phyloP scores from a whole-genome alignment of 2,329 filamentous ascomycete species.

The Parafenestella ontariensis region DNA sequence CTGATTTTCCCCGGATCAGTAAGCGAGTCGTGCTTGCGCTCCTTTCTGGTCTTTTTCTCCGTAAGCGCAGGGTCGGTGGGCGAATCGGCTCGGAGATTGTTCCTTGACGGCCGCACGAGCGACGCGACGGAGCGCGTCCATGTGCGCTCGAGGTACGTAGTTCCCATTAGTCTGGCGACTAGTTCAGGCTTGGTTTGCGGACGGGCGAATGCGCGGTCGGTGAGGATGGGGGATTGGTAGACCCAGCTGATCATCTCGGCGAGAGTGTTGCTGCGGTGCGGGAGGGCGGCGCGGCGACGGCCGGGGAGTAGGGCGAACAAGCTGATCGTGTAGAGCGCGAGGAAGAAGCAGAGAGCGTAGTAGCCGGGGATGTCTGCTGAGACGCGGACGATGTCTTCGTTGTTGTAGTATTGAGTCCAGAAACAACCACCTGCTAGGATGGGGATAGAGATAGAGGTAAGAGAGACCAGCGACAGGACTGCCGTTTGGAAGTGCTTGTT shows the following conservation, averaged over 20 bases:
- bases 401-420: conserved; percentile 70
- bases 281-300: conserved; percentile 69
- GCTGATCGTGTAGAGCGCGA: conserved; percentile 72
- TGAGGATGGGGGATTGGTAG: conserved; percentile 72
- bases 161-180: conserved; percentile 69
- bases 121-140: conserved; percentile 36
- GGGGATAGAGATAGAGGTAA: conserved; percentile 68
- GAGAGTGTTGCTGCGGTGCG: conserved; percentile 74
- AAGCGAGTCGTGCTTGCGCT: conserved; percentile 37
- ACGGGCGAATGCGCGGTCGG: conserved; percentile 75
- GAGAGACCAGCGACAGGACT: conserved; percentile 64
- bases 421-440: conserved; percentile 74
- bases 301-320: conserved; percentile 65
- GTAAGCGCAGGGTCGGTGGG: conserved; percentile 25
- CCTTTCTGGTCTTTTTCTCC: conserved; percentile 22
- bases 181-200: conserved; percentile 73
- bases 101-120: conserved; percentile 37
- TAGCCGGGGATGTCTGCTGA: conserved; percentile 77
- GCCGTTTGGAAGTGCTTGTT: conserved; percentile 73
- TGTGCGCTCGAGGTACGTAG: conserved; percentile 55
- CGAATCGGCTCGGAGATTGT: conserved; percentile 35
- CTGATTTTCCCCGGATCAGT: conserved; percentile 43
- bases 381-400: conserved; percentile 53
- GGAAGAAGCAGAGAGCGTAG: conserved; percentile 74
- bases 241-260: conserved; percentile 81